phyloP scores from a whole-genome alignment of 2,329 filamentous ascomycete species.

The Diaporthe batatas region DNA sequence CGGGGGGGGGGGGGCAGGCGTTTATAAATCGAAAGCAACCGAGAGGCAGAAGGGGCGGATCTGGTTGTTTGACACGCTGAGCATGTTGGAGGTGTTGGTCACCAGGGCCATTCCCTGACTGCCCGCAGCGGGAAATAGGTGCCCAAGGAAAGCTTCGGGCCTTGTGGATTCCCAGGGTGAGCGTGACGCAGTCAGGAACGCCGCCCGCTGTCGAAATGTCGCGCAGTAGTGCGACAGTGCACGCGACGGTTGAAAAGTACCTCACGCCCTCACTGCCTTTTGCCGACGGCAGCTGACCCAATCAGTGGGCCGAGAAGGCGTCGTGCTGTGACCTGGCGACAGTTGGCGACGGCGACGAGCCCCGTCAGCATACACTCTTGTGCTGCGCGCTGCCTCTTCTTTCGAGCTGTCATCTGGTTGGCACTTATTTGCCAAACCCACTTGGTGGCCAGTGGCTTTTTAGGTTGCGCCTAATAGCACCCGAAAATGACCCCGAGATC shows the following conservation, averaged over 20 bases:
- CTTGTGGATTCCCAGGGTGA: constrained; percentile 19
- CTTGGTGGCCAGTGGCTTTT: neutral
- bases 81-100: neutral
- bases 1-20: neutral
- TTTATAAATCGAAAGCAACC: constrained; percentile 3
- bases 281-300: constrained; percentile 21
- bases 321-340: neutral
- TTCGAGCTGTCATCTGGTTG: constrained; percentile 20
- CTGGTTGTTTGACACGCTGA: constrained; percentile 10
- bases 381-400: neutral
- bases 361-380: neutral
- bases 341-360: constrained; percentile 6
- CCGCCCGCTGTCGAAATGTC: constrained; percentile 12
- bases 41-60: neutral
- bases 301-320: neutral
- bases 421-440: constrained; percentile 13
- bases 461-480: constrained; percentile 21
- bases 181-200: constrained; percentile 18
- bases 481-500: constrained; percentile 8
- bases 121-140: neutral
- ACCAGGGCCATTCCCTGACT: constrained; percentile 36
- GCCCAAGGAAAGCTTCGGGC: constrained; percentile 34
- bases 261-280: neutral
- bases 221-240: constrained; percentile 23
- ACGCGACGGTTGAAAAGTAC: constrained; percentile 13